A percentile compares a stretch with the other conserved stretches of the same genome.
phyloP scores from a whole-genome alignment of 495 filamentous ascomycete species.

The Baudoinia panamericana region DNA sequence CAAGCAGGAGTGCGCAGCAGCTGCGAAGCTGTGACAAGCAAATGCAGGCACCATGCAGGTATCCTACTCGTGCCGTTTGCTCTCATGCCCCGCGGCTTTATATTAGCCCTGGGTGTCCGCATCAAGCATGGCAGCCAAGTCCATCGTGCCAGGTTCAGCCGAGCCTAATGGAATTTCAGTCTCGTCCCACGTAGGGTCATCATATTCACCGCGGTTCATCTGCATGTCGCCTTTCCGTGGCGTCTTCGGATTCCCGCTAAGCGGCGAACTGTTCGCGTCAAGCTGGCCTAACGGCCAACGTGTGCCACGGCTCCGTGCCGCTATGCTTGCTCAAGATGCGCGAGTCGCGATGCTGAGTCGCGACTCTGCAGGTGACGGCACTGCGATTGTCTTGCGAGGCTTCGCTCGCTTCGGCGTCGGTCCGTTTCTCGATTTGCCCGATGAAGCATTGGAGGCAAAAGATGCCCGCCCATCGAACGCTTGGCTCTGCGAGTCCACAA shows the following conservation, averaged over 20 bases:
- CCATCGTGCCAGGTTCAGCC: conserved; percentile 3
- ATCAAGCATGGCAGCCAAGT: background rate
- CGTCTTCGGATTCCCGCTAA: conserved; percentile 2
- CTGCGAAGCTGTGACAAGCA: too few species aligned
- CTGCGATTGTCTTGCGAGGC: conserved; percentile 15
- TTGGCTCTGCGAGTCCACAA: background rate
- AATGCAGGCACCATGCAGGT: conserved; percentile 1
- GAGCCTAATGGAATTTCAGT: conserved; percentile 9
- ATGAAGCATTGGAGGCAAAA: conserved; percentile 22
- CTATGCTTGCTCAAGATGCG: background rate
- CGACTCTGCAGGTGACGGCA: conserved; percentile 3
- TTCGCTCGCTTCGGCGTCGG: conserved; percentile 27
- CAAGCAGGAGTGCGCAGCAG: too few species aligned
- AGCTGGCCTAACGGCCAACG: conserved; percentile 5
- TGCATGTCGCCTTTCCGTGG: conserved; percentile 3
- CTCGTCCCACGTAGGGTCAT: conserved; percentile 12
- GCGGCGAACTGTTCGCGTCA: conserved; percentile 1
- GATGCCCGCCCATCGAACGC: conserved; percentile 10
- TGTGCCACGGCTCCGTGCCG: background rate
- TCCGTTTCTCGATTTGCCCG: conserved; percentile 18
- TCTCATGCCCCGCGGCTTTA: background rate
- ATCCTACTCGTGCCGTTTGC: background rate
- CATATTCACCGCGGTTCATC: conserved; percentile 6
- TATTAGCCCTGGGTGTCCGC: conserved; percentile 1
- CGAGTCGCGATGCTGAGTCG: background rate